Percentiles rank a stretch among this genome's conserved stretches.
phyloP scores from a whole-genome alignment of 129 eudicot species.

The Glebionis coronaria region DNA sequence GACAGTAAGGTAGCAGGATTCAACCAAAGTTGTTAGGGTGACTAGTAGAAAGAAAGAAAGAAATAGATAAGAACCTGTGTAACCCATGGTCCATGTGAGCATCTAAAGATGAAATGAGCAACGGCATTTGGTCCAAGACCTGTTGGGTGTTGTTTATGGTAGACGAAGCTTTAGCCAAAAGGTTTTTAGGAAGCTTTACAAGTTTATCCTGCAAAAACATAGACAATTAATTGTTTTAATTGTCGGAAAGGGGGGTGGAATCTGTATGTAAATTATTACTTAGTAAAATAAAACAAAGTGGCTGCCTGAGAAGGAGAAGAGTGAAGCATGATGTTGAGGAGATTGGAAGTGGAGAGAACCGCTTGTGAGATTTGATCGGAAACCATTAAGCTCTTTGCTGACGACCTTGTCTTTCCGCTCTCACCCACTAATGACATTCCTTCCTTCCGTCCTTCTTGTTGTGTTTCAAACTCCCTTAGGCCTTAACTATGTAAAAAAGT shows the following conservation, averaged over 20 bases:
- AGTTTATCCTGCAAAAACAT: conserved; percentile 58
- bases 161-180: conserved; percentile 60
- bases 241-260: no score
- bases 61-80: conserved; percentile 55
- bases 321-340: conserved; percentile 82
- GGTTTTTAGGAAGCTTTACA: conserved; percentile 72
- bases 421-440: no score
- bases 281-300: background rate
- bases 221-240: no score
- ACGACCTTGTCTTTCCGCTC: conserved; percentile 30
- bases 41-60: no score
- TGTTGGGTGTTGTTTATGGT: conserved; percentile 65
- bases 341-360: conserved; percentile 82
- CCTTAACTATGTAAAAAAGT: no score
- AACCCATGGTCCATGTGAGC: conserved; percentile 81
- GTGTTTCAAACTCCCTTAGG: no score
- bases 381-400: conserved; percentile 51
- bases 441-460: no score
- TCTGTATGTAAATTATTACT: no score
- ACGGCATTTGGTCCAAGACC: conserved; percentile 81
- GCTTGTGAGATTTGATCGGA: conserved; percentile 76
- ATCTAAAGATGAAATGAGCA: conserved; percentile 74
- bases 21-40: no score
- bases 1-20: no score
- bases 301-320: conserved; percentile 84